These are phyloP conservation scores for Neofusicoccum laricinum DNA, from an alignment of 2,329 filamentous ascomycete genomes.

Conservation along the genomic window DNA sequence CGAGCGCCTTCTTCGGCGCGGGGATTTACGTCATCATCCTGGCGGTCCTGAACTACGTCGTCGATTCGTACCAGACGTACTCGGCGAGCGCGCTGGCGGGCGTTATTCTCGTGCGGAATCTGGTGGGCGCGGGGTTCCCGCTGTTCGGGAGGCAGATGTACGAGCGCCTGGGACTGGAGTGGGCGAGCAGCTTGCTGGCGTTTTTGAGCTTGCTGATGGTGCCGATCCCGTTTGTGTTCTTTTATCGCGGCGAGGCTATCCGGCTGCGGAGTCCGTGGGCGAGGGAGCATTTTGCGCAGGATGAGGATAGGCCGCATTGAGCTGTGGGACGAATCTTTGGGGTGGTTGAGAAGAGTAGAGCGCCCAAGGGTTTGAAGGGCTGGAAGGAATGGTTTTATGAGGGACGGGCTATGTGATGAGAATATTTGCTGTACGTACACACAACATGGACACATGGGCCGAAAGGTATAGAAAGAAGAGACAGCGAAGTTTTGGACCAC, in stretches of 20 bases:
- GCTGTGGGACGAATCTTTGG: no score
- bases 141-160: constrained; percentile 31
- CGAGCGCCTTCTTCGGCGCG: constrained; percentile 20
- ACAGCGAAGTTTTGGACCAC: no score
- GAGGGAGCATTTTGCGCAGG: constrained; percentile 15
- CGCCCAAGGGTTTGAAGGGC: no score
- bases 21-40: constrained; percentile 24
- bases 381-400: no score
- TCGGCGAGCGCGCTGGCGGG: constrained; percentile 19
- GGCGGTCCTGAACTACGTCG: constrained; percentile 24
- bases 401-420: no score
- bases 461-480: no score
- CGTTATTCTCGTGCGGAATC: constrained; percentile 19
- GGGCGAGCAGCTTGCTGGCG: constrained; percentile 38
- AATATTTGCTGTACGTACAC: no score
- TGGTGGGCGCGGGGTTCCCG: constrained; percentile 27
- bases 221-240: constrained; percentile 40
- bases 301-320: constrained; percentile 16
- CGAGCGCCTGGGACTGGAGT: constrained; percentile 32
- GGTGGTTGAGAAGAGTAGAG: no score
- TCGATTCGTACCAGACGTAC: constrained; percentile 22
- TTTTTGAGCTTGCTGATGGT: constrained; percentile 38
- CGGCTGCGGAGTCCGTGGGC: constrained; percentile 19
- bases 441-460: no score
- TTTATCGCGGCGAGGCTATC: constrained; percentile 31